Conservation (phyloP, 495 filamentous ascomycete genomes). For the Cudoniella acicularis region DNA sequence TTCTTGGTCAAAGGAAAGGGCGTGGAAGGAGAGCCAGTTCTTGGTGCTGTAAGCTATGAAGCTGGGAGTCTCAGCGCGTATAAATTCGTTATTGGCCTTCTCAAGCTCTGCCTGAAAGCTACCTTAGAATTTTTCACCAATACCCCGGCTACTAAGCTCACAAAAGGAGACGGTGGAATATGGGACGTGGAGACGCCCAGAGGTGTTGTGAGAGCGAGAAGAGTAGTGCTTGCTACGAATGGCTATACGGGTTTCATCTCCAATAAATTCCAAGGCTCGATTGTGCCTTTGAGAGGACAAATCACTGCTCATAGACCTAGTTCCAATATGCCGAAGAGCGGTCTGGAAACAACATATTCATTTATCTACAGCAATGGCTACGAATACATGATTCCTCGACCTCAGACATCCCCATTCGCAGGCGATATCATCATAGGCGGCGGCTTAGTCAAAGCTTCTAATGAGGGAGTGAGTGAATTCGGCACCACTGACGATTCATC, state of each 20-base stretch:
- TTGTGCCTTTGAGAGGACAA: conserved; percentile 67
- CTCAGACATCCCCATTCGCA: conserved; percentile 36
- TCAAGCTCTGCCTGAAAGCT: conserved; percentile 44
- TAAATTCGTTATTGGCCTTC: conserved; percentile 56
- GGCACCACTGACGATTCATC: conserved; percentile 57
- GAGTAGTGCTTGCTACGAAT: conserved; percentile 68
- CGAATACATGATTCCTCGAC: conserved; percentile 65
- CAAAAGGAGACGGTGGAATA: conserved; percentile 18
- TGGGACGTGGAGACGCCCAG: conserved; percentile 47
- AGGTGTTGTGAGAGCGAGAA: conserved; percentile 48
- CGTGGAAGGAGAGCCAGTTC: conserved; percentile 13
- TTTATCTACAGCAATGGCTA: conserved; percentile 58
- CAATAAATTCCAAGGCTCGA: conserved; percentile 51
- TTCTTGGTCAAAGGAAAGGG: conserved; percentile 38
- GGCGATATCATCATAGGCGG: conserved; percentile 71
- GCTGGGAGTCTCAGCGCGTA: conserved; percentile 65
- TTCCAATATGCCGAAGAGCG: conserved; percentile 34
- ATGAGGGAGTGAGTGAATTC: conserved; percentile 45
- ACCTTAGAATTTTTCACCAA: conserved; percentile 61
- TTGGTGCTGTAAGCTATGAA: conserved; percentile 52
- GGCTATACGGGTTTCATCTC: conserved; percentile 62
- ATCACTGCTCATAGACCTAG: conserved; percentile 61
- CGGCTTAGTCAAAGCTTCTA: conserved; percentile 47
- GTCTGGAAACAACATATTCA: conserved; percentile 53
- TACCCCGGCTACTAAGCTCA: conserved; percentile 49